A percentile compares a stretch with the other conserved stretches of the same genome.
Evolutionary conservation across 345 rosid genomes (phyloP).

Genomic region (Clarkia xantiana): DNA sequence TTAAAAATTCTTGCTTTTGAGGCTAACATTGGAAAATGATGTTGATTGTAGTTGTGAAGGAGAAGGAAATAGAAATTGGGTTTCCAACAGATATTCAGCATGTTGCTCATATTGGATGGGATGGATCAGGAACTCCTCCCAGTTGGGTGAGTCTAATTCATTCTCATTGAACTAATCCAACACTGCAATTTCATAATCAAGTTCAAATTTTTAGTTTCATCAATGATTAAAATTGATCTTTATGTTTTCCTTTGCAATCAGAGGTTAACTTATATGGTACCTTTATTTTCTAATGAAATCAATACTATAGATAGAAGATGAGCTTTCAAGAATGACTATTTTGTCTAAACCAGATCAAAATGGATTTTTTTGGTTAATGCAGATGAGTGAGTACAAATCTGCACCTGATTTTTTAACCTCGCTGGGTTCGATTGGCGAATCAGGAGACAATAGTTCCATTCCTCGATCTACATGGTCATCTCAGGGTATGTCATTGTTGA

Average conservation of each 20-base stretch:
- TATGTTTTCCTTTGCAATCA: no score
- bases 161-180: no score
- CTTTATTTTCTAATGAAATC: no score
- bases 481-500: slow-evolving; percentile 22
- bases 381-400: slow-evolving; percentile 74
- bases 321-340: neutral
- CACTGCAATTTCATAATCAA: no score
- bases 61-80: slow-evolving; percentile 77
- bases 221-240: no score
- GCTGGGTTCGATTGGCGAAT: slow-evolving; percentile 22
- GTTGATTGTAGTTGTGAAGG: slow-evolving; percentile 40
- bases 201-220: no score
- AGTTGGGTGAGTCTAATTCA: slow-evolving; percentile 53
- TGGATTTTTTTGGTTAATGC: slow-evolving; percentile 9
- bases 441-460: slow-evolving; percentile 38
- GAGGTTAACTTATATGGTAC: no score
- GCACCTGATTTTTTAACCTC: slow-evolving; percentile 62
- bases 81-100: slow-evolving; percentile 91
- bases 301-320: no score
- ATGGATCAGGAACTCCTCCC: slow-evolving; percentile 66
- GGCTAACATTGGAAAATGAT: neutral
- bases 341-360: neutral
- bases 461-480: slow-evolving; percentile 55
- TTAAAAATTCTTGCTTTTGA: neutral
- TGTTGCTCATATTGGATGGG: slow-evolving; percentile 86